These are phyloP conservation scores for Aspergillus carbonarius DNA, from an alignment of 2,329 filamentous ascomycete species.

Conservation along the genomic window DNA sequence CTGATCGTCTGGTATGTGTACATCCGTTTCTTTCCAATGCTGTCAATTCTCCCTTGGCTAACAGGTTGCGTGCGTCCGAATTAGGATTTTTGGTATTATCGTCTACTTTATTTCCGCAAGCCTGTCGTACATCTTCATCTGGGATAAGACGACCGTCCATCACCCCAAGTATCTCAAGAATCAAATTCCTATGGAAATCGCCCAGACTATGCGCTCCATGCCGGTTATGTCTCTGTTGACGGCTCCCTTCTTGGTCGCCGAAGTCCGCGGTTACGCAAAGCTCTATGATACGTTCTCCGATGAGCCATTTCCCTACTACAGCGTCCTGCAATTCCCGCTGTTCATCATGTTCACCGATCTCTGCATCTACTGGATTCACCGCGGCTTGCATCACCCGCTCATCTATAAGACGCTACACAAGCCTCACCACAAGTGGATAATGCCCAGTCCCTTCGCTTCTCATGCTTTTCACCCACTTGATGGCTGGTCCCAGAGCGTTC, in stretches of 20 bases:
- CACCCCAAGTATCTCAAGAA: slow-evolving; percentile 96
- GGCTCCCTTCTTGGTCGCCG: slow-evolving; percentile 74
- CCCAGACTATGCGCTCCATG: slow-evolving; percentile 72
- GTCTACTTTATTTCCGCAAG: slow-evolving; percentile 83
- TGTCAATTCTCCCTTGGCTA: background rate
- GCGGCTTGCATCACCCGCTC: slow-evolving; percentile 73
- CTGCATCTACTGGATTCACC: slow-evolving; percentile 89
- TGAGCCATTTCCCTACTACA: slow-evolving; percentile 75
- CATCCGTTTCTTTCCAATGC: background rate
- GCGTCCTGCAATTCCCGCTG: slow-evolving; percentile 78
- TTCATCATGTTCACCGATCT: slow-evolving; percentile 88
- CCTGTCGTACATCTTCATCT: slow-evolving; percentile 83
- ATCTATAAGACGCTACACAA: slow-evolving; percentile 92
- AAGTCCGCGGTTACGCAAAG: slow-evolving; percentile 80
- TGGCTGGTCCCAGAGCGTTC: slow-evolving; percentile 82
- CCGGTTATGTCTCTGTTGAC: slow-evolving; percentile 82
- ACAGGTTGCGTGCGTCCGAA: background rate
- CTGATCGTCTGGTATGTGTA: slow-evolving; percentile 76
- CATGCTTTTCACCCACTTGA: slow-evolving; percentile 95
- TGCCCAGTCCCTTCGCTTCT: slow-evolving; percentile 89
- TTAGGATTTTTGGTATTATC: slow-evolving; percentile 78
- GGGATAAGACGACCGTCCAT: slow-evolving; percentile 83
- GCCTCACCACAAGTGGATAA: slow-evolving; percentile 99
- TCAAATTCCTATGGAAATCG: slow-evolving; percentile 83
- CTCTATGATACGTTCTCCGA: slow-evolving; percentile 80